Base-by-base conservation (phyloP, 352 stramenopile genomes). In the Globisporangium paddicum region DNA sequence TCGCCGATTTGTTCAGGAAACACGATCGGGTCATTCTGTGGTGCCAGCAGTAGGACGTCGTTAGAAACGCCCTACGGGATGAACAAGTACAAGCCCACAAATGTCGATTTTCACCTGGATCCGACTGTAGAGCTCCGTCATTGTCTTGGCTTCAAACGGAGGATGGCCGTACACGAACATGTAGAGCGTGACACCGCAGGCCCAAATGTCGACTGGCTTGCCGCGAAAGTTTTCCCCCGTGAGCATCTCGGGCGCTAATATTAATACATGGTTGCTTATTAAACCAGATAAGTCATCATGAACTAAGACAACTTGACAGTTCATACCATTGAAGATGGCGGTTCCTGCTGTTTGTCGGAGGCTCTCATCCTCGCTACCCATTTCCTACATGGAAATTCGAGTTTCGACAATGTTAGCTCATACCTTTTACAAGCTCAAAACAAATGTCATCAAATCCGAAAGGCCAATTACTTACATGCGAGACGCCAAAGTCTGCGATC, bases 91-190 rank as follows among this genome's bases (percentile, higher is more conserved):
- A 32, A 7, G 28, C 6, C 28, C 28, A 32, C 28, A 1, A 44
- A 44, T 1, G 16, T 10, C 18, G 16, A 5, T 21, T 71, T 51
- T 73, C n/a, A 87, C 73, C 58, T 80, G 74, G 67, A 99, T 99
- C 40, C 83, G 82, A 0, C 77, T 67, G 81, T 98, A 98, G 14
- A 99, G 66, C 40, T 98, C 86, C 14, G 81, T 82, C 57, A 97
- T 90, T 13, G 77, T 82, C 47, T 95, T 78, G 28, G 89, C 92
- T 60, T 91, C 86, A 65, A 98, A 99, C 3, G 96, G 96, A 5
- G 98, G 77, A 35, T 81, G 80, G 16, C 94, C 93, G 52, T 97
- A 98, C 9, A 96, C 80, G 67, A 99, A 98, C 74, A 98, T 98
- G 67, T 97, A 98, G 3, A 99, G 67, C 62, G 95, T 98, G 32